These are phyloP conservation scores for Acanthamoeba divionensis DNA, from an alignment of 208 protist genomes.

Conservation along the genomic window DNA sequence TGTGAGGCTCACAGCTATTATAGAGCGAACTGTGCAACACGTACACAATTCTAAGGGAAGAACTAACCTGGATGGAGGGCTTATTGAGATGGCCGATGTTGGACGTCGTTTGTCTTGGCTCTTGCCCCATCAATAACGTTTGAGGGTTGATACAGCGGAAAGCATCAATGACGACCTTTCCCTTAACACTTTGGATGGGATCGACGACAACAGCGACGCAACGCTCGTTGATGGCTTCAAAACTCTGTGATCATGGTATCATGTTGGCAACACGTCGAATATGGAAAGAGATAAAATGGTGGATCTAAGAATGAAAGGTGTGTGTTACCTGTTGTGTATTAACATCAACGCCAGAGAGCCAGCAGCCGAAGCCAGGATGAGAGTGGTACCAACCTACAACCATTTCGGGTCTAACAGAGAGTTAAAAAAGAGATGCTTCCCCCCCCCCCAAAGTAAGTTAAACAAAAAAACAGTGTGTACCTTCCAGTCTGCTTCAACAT, in stretches of 20 bases:
- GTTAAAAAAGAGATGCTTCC: no score
- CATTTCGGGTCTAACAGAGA: constrained; percentile 91
- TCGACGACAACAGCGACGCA: constrained; percentile 99
- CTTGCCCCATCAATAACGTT: constrained; percentile 87
- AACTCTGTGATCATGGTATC: constrained; percentile 76
- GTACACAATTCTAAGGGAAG: neutral
- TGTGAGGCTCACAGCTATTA: neutral
- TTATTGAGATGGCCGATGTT: constrained; percentile 98
- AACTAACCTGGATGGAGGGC: constrained; percentile 89
- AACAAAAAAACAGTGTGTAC: neutral
- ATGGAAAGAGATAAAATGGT: neutral
- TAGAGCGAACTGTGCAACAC: no score
- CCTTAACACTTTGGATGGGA: constrained; percentile 99
- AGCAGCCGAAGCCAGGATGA: constrained; percentile 99
- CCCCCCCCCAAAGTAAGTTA: neutral
- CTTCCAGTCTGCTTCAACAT: constrained; percentile 97
- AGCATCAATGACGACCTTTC: constrained; percentile 99
- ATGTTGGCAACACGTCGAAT: neutral
- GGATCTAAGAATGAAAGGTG: neutral
- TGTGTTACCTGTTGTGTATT: constrained; percentile 93
- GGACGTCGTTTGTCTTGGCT: constrained; percentile 98
- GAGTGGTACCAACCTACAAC: constrained; percentile 99
- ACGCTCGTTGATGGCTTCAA: constrained; percentile 96
- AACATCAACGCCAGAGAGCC: constrained; percentile 99
- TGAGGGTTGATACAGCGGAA: constrained; percentile 96